Percentiles rank a stretch among this genome's conserved stretches.
Evolutionary conservation across 192 early-diverging fungal genomes (phyloP).

Genomic region (Coemansia sp.): DNA sequence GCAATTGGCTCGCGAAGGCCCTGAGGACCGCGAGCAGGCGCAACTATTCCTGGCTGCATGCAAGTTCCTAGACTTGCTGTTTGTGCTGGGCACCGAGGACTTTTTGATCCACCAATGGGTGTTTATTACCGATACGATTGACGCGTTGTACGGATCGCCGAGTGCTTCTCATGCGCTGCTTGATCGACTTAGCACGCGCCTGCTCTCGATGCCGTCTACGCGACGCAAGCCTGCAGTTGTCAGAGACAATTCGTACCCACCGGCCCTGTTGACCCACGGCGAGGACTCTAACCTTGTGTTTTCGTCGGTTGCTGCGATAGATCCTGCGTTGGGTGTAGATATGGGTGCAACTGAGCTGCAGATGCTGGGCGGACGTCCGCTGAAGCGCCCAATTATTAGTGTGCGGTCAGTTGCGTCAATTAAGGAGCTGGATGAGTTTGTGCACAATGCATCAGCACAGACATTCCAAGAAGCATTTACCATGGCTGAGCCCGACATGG

Average conservation of each 20-base stretch:
- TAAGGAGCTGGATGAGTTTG: constrained; percentile 73
- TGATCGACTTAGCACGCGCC: constrained; percentile 62
- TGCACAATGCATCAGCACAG: constrained; percentile 70
- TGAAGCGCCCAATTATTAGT: constrained; percentile 78
- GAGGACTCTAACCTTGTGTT: constrained; percentile 18
- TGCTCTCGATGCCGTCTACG: constrained; percentile 48
- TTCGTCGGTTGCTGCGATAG: constrained; percentile 1
- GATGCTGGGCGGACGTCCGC: constrained; percentile 26
- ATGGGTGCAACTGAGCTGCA: constrained; percentile 18
- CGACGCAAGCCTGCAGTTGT: neutral
- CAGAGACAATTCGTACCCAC: constrained; percentile 28
- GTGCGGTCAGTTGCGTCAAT: constrained; percentile 64
- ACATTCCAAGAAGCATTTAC: constrained; percentile 73
- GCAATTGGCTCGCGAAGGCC: too few relatives aligned
- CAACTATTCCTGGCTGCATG: too few relatives aligned
- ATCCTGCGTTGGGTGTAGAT: constrained; percentile 10
- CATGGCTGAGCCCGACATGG: constrained; percentile 68
- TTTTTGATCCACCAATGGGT: constrained; percentile 95
- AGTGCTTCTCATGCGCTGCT: constrained; percentile 59
- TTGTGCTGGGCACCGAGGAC: constrained; percentile 44
- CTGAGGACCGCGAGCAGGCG: too few relatives aligned
- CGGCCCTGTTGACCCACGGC: neutral
- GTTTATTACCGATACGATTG: constrained; percentile 83
- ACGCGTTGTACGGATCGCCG: constrained; percentile 57
- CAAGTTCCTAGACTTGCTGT: too few relatives aligned